Evolutionary conservation across 352 stramenopile species (phyloP).

Genomic region (Phytophthora palmivora): DNA sequence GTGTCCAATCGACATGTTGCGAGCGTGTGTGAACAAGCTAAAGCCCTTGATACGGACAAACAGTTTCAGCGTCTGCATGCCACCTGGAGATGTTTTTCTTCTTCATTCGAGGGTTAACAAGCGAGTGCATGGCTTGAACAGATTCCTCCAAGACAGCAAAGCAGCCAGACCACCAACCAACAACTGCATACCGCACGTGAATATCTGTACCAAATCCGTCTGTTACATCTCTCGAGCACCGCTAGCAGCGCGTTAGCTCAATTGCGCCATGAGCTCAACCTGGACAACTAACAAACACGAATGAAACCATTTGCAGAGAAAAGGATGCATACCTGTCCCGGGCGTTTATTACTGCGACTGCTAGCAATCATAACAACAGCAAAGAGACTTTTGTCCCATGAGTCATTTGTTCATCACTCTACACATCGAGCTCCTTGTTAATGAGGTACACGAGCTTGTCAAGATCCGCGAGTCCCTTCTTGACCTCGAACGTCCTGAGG

Average conservation of each 20-base stretch:
- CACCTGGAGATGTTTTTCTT: constrained; percentile 29
- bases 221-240: constrained; percentile 27
- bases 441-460: constrained; percentile 81
- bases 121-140: constrained; percentile 30
- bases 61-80: constrained; percentile 26
- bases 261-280: constrained; percentile 26
- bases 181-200: constrained; percentile 8
- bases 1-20: constrained; percentile 18
- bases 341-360: constrained; percentile 23
- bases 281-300: constrained; percentile 21
- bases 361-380: constrained; percentile 26
- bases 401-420: constrained; percentile 16
- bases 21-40: constrained; percentile 16
- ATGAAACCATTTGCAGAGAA: constrained; percentile 1
- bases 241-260: constrained; percentile 25
- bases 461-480: constrained; percentile 84
- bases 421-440: constrained; percentile 60
- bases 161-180: background rate
- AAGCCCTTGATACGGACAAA: constrained; percentile 28
- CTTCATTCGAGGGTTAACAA: constrained; percentile 20
- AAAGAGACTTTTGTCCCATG: background rate
- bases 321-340: constrained; percentile 20
- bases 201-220: constrained; percentile 29
- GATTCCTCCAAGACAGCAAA: constrained; percentile 13
- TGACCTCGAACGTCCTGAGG: constrained; percentile 87